Conservation (phyloP, 1,284 basidiomycete species). For the Phylloporus sp. region DNA sequence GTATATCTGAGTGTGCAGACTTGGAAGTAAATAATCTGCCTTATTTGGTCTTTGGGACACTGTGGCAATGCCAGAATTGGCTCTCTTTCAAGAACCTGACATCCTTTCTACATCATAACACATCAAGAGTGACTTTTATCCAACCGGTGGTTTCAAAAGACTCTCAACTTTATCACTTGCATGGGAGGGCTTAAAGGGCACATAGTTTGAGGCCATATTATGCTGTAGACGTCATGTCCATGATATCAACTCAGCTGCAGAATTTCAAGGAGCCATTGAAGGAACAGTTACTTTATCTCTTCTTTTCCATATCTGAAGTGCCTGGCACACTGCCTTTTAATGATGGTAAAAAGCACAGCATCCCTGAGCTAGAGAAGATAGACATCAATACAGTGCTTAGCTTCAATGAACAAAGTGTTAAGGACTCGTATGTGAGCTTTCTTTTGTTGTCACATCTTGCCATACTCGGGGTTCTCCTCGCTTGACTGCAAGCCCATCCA, state of each 20-base stretch:
- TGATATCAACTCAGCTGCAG: slow-evolving; percentile 83
- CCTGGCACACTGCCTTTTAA: slow-evolving; percentile 9
- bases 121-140: slow-evolving; percentile 11
- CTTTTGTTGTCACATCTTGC: slow-evolving; percentile 55
- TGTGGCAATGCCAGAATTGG: too few species aligned
- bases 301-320: slow-evolving; percentile 77
- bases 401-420: slow-evolving; percentile 76
- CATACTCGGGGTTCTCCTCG: slow-evolving; percentile 91
- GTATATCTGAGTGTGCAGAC: too few species aligned
- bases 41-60: too few species aligned
- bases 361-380: slow-evolving; percentile 66
- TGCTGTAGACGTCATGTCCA: slow-evolving; percentile 57
- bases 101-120: slow-evolving; percentile 14
- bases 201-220: slow-evolving; percentile 1
- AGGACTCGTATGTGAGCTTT: slow-evolving; percentile 89
- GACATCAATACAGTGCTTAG: slow-evolving; percentile 92
- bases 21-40: too few species aligned
- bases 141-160: not conserved
- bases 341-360: slow-evolving; percentile 29
- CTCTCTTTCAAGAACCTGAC: too few species aligned
- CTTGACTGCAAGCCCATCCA: slow-evolving; percentile 91
- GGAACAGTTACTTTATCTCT: slow-evolving; percentile 80
- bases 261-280: slow-evolving; percentile 91
- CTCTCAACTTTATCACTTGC: not conserved
- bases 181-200: not conserved